Evolutionary conservation across 768 basidiomycete species (phyloP), one percentile per base, ranked within the genome.

Genomic region (Boletellus ananiceps): DNA sequence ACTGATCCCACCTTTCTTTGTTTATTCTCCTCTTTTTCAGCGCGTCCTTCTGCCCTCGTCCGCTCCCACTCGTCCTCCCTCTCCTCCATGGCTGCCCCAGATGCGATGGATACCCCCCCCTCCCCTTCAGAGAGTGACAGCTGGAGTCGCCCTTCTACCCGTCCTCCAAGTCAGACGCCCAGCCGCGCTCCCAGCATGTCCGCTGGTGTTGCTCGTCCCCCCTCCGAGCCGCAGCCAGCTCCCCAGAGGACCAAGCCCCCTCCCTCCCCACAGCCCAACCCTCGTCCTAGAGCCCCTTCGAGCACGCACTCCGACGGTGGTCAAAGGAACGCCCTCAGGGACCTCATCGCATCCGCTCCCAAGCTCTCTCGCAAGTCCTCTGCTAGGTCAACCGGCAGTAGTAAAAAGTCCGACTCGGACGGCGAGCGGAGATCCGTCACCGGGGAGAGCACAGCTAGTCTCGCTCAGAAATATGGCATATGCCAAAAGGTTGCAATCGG

Each of bases 401-500:
- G 81, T 52, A 78, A 71, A 61, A 82, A 78, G 65, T 87, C 85
- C 29, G 86, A 87, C 67, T 88, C 81, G 42, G 84, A 82, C 29
- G 73, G 69, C 34, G 74, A 67, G 35, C 67, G 67, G 45, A 69
- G 69, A 63, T 76, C 74, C 40, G 73, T 66, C 8, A 69, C 69
- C 1, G 80, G 75, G 3, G 82, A 79, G 35, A 79, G 76, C 50
- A 75, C 80, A 11, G 73, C 74, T 13, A 80, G 77, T 52, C 62
- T 87, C 56, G 70, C 87, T 34, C 84, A 93, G 70, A 98, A 98
- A 77, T 99, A 98, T 63, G 96, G 95, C 29, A 84, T 96, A 12
- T 98, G 94, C 68, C 92, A 94, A 74, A 92, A 91, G 72, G 82
- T 93, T 18, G 94, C 95, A 12, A 96, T 99, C 55, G 95, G 95